Conservation (phyloP, 257 asterid species). For the Plantago elongata region DNA sequence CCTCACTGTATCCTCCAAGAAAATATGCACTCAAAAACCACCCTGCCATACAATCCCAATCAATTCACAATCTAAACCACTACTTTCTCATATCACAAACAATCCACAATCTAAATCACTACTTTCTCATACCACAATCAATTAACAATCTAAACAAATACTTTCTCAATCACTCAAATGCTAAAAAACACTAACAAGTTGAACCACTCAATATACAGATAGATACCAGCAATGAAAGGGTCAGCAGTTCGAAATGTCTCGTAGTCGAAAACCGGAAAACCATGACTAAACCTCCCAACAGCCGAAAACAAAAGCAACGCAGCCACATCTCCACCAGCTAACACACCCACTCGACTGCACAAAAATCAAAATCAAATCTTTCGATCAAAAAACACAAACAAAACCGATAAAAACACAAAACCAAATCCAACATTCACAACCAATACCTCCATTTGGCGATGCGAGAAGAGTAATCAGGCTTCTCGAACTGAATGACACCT, state of each 20-base stretch:
- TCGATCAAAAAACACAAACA: background rate
- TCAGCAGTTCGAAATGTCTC: conserved; percentile 80
- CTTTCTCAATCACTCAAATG: background rate
- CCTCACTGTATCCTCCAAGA: conserved; percentile 86
- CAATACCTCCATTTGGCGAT: conserved; percentile 43
- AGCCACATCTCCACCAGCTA: conserved; percentile 87
- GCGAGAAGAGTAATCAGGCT: conserved; percentile 25
- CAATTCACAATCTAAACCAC: too few species aligned
- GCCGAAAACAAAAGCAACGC: conserved; percentile 75
- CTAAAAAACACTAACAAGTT: background rate
- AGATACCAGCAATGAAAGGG: conserved; percentile 80
- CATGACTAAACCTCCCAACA: conserved; percentile 85
- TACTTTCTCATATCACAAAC: too few species aligned
- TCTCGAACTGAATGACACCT: conserved; percentile 48
- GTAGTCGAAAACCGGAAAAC: conserved; percentile 59
- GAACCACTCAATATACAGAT: background rate
- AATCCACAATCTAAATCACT: too few species aligned
- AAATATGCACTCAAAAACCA: conserved; percentile 94
- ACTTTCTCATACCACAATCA: background rate
- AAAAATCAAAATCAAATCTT: conserved; percentile 9
- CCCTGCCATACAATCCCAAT: conserved; percentile 34
- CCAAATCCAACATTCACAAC: background rate
- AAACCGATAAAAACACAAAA: background rate
- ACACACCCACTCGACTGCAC: conserved; percentile 65
- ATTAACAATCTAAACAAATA: background rate